A percentile compares a stretch with the other conserved stretches of the same genome.
These are phyloP conservation scores for Ogataea salicorniae DNA, from an alignment of 805 yeast species.

Conservation along the genomic window DNA sequence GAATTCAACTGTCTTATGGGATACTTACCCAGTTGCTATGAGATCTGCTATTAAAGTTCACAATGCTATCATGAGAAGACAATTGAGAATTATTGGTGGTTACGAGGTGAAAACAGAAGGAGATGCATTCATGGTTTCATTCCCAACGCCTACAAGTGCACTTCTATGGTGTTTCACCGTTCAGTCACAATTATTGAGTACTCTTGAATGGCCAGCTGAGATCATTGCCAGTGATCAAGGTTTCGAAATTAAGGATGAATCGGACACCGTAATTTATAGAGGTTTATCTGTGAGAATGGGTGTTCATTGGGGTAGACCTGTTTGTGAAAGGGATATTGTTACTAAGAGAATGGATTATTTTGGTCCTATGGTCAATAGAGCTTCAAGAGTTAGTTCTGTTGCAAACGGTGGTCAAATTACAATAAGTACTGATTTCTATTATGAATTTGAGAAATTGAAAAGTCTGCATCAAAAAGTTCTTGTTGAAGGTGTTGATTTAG, in stretches of 20 bases:
- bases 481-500: slow-evolving; percentile 26
- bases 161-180: slow-evolving; percentile 92
- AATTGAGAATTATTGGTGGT: slow-evolving; percentile 88
- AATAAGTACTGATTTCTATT: slow-evolving; percentile 73
- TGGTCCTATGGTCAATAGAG: slow-evolving; percentile 97
- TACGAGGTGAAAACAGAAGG: slow-evolving; percentile 99
- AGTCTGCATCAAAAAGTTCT: slow-evolving; percentile 40
- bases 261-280: slow-evolving; percentile 58
- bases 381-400: slow-evolving; percentile 87
- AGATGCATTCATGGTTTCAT: slow-evolving; percentile 97
- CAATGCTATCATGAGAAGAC: slow-evolving; percentile 90
- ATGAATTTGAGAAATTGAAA: slow-evolving; percentile 60
- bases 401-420: slow-evolving; percentile 99
- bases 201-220: slow-evolving; percentile 94
- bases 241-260: slow-evolving; percentile 63
- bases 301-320: slow-evolving; percentile 96
- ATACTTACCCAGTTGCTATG: slow-evolving; percentile 88
- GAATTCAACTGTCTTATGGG: slow-evolving; percentile 92
- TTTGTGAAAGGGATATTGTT: slow-evolving; percentile 89
- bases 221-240: slow-evolving; percentile 83
- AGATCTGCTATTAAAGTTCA: slow-evolving; percentile 94
- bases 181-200: slow-evolving; percentile 69
- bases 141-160: slow-evolving; percentile 88
- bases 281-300: slow-evolving; percentile 98
- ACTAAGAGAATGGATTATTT: slow-evolving; percentile 98